Evolutionary conservation across 2,329 filamentous ascomycete genomes (phyloP), one percentile per base, ranked within the genome.

Genomic region (Colletotrichum cereale): DNA sequence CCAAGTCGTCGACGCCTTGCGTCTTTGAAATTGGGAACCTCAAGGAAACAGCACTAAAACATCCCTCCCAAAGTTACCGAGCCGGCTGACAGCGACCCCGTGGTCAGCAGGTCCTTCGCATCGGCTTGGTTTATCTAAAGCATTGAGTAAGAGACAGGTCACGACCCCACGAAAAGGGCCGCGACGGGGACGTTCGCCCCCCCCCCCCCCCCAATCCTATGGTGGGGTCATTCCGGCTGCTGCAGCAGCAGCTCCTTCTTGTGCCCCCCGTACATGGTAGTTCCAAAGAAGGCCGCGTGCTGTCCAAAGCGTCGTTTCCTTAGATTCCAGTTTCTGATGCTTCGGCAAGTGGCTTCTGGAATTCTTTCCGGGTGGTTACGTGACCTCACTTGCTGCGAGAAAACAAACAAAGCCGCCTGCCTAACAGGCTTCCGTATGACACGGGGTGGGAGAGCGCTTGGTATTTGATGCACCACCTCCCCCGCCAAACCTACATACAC

Each of bases 401-500:
- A 21, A 26, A 48, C n/a, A 16, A 31, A 47, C 44, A 18, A 31
- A 14, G 31, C 65, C 44, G 53, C 21, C 66, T 67, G 58, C 60
- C 53, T 68, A 38, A 26, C 34, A 71, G 65, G 68, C 68, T 63
- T 38, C 63, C 63, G n/a, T 68, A 68, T 55, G 68, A 71, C 65
- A 42, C 42, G 8, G 31, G 21, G 40, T 21, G 31, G 40, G 24
- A 8, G 21, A 26, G n/a, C 34, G 62, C 62, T 55, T 61, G 53
- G 62, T 50, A 56, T 71, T 40, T 50, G 57, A 56, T 29, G 50
- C 50, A 24, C 34, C 18, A n/a, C 36, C 26, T 21, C n/a, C 40
- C 52, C 31, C 12, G 44, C 21, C 38, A 18, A n/a, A n/a, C 44
- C n/a, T 11, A 16, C 34, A n/a, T 38, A 5, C 26, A 14, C 16